Percentiles rank a stretch among this genome's conserved stretches.
Conservation (phyloP, 1,284 basidiomycete genomes). For the Tilletia indica region DNA sequence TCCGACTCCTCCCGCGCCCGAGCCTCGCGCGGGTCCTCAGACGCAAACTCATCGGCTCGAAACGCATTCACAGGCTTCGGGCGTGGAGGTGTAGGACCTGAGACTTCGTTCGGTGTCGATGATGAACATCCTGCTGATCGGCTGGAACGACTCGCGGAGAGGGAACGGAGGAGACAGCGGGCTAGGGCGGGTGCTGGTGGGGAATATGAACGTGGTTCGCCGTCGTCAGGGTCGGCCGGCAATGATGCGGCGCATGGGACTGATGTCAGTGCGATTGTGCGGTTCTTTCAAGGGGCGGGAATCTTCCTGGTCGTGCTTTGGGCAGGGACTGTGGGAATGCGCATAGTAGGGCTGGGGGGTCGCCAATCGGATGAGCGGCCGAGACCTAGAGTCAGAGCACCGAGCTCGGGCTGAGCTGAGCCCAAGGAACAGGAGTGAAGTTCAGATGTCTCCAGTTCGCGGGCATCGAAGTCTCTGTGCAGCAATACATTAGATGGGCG, state of each 20-base stretch:
- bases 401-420: too few species aligned
- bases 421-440: too few species aligned
- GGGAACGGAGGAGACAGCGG: neutral
- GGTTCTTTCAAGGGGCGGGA: neutral
- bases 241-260: neutral
- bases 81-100: neutral
- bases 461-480: too few species aligned
- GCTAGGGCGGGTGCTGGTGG: neutral
- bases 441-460: too few species aligned
- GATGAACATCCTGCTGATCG: slow-evolving; percentile 14
- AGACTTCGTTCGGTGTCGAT: slow-evolving; percentile 1
- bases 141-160: slow-evolving; percentile 8
- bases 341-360: neutral
- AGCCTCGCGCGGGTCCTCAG: neutral
- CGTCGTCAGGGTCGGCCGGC: neutral
- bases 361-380: too few species aligned
- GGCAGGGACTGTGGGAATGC: neutral
- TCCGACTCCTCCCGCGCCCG: slow-evolving; percentile 18
- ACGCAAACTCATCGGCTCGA: neutral
- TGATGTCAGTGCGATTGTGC: neutral
- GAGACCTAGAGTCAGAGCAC: too few species aligned
- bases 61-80: neutral
- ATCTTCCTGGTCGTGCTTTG: slow-evolving; percentile 9
- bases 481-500: too few species aligned
- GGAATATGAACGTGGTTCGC: neutral